These are phyloP conservation scores for Cicer pinnatifidum DNA, from an alignment of 306 rosid species.

Conservation along the genomic window DNA sequence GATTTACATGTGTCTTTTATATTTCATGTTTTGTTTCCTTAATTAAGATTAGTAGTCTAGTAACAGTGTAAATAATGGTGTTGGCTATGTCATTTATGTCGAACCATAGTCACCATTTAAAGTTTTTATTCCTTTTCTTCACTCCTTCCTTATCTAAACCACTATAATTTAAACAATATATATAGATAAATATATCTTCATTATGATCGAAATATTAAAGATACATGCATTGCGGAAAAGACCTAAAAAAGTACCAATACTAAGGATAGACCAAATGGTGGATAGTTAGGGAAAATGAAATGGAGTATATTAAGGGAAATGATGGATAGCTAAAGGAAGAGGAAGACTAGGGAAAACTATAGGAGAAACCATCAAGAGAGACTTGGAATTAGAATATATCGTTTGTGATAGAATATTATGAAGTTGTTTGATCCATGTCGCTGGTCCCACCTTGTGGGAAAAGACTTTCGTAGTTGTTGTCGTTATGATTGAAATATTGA, in stretches of 20 bases:
- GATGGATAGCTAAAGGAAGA: too few relatives aligned
- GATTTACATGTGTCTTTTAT: not conserved
- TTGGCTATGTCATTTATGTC: not conserved
- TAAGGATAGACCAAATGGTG: not conserved
- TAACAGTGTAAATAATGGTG: not conserved
- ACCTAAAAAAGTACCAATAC: too few relatives aligned
- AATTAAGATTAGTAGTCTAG: not conserved
- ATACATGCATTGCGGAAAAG: too few relatives aligned
- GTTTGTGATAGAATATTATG: not conserved
- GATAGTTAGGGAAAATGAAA: not conserved
- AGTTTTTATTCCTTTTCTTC: not conserved
- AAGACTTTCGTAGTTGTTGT: not conserved
- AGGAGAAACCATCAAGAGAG: not conserved
- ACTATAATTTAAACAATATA: too few relatives aligned
- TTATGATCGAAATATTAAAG: too few relatives aligned
- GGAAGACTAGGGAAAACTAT: too few relatives aligned
- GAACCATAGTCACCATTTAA: not conserved
- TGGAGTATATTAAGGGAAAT: too few relatives aligned
- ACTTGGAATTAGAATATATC: not conserved
- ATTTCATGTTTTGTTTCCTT: not conserved
- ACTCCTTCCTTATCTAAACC: not conserved
- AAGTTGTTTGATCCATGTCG: not conserved
- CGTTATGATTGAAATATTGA: constrained; percentile 32
- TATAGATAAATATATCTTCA: too few relatives aligned
- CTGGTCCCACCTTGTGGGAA: not conserved